Evolutionary conservation across 2,329 filamentous ascomycete species (phyloP).

Genomic region (Microcyclospora pomicola): DNA sequence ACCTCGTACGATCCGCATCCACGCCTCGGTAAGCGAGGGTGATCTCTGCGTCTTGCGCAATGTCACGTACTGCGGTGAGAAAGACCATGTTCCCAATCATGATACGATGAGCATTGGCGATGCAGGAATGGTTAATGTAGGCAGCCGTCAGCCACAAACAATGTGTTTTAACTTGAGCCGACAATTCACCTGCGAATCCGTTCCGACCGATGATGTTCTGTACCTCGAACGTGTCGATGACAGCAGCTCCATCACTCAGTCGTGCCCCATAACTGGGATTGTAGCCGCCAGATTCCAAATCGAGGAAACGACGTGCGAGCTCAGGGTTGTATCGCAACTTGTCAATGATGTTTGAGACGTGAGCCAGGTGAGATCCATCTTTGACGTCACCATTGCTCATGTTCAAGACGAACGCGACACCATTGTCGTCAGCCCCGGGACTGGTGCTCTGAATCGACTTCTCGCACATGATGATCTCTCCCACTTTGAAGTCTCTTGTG

Average conservation of each 20-base stretch:
- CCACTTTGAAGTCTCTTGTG: slow-evolving; percentile 22
- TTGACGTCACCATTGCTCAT: no score
- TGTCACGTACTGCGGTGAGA: slow-evolving; percentile 32
- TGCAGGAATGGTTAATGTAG: slow-evolving; percentile 41
- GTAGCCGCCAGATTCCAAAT: slow-evolving; percentile 9
- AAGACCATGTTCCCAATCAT: slow-evolving; percentile 45
- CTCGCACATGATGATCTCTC: slow-evolving; percentile 30
- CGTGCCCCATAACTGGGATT: slow-evolving; percentile 1
- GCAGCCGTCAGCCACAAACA: slow-evolving; percentile 39
- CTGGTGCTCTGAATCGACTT: slow-evolving; percentile 14
- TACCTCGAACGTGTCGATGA: slow-evolving; percentile 9
- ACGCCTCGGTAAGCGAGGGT: slow-evolving; percentile 8
- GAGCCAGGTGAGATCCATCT: slow-evolving; percentile 6
- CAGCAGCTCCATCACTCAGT: slow-evolving; percentile 8
- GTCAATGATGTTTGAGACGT: slow-evolving; percentile 7
- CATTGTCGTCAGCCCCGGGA: no score
- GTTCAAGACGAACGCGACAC: no score
- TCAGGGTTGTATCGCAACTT: slow-evolving; percentile 9
- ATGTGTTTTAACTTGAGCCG: no score
- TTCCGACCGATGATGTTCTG: slow-evolving; percentile 6
- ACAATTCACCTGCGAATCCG: no score
- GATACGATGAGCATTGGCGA: slow-evolving; percentile 31
- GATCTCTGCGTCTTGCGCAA: slow-evolving; percentile 35
- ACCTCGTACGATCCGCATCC: no score
- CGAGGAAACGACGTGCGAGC: slow-evolving; percentile 4